Evolutionary conservation across 2,329 filamentous ascomycete genomes (phyloP).

Genomic region (Sarocladium brachiariae): DNA sequence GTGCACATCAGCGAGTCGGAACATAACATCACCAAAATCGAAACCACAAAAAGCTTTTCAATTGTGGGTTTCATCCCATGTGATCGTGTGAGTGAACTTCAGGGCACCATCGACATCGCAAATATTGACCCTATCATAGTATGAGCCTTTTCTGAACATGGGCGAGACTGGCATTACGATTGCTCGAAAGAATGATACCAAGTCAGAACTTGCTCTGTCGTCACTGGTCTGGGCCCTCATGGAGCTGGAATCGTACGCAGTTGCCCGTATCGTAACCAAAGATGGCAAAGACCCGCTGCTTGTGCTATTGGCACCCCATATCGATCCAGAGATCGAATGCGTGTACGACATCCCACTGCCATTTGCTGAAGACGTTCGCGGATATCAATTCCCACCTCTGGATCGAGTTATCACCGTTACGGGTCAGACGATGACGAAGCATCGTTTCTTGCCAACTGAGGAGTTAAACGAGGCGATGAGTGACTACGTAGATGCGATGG

Average conservation of each 20-base stretch:
- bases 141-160: slow-evolving; percentile 79
- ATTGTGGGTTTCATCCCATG: slow-evolving; percentile 80
- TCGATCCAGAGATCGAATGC: slow-evolving; percentile 75
- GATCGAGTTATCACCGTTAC: slow-evolving; percentile 84
- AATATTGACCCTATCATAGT: slow-evolving; percentile 37
- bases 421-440: slow-evolving; percentile 71
- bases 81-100: slow-evolving; percentile 48
- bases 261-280: slow-evolving; percentile 80
- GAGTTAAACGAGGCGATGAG: slow-evolving; percentile 76
- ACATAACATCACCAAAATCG: slow-evolving; percentile 78
- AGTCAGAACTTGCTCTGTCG: slow-evolving; percentile 76
- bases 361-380: slow-evolving; percentile 84
- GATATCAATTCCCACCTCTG: slow-evolving; percentile 86
- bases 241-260: slow-evolving; percentile 77
- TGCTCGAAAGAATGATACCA: slow-evolving; percentile 66
- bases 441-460: slow-evolving; percentile 73
- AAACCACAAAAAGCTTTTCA: slow-evolving; percentile 67
- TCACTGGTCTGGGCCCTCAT: slow-evolving; percentile 83
- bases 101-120: background rate
- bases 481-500: slow-evolving; percentile 89
- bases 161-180: slow-evolving; percentile 74
- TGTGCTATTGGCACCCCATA: slow-evolving; percentile 70
- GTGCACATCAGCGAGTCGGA: slow-evolving; percentile 86
- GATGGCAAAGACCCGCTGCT: slow-evolving; percentile 72
- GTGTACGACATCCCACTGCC: slow-evolving; percentile 85